These are phyloP conservation scores for Sisymbrium altissimum DNA, from an alignment of 345 rosid species.

Conservation along the genomic window DNA sequence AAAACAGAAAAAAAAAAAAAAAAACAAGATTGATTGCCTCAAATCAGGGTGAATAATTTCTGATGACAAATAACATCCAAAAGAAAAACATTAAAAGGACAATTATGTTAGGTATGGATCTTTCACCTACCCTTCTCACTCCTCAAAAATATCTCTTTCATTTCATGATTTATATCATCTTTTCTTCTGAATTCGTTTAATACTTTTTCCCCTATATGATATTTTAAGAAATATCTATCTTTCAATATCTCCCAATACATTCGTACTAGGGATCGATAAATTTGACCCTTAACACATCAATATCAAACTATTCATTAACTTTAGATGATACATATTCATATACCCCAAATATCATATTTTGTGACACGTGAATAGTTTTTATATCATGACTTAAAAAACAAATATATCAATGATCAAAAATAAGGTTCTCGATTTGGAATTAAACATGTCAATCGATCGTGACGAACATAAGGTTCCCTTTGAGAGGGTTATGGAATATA, in stretches of 20 bases:
- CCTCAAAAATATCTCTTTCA: slow-evolving; percentile 7
- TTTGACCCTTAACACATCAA: neutral
- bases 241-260: neutral
- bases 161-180: slow-evolving; percentile 7
- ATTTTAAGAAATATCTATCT: neutral
- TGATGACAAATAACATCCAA: neutral
- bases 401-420: neutral
- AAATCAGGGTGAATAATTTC: neutral
- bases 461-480: neutral
- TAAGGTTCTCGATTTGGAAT: neutral
- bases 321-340: neutral
- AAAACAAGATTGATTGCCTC: neutral
- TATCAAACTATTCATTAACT: neutral
- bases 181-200: slow-evolving; percentile 7
- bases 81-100: slow-evolving; percentile 19
- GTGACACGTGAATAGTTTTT: neutral
- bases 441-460: neutral
- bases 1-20: neutral
- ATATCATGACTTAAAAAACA: neutral
- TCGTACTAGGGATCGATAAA: neutral
- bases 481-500: neutral
- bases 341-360: neutral
- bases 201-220: neutral
- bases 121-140: slow-evolving; percentile 17
- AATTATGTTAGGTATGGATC: slow-evolving; percentile 29